Percentiles rank a stretch among this genome's conserved stretches.
These are phyloP conservation scores for Bidens hawaiensis DNA, from an alignment of 140 eudicot species.

Conservation along the genomic window DNA sequence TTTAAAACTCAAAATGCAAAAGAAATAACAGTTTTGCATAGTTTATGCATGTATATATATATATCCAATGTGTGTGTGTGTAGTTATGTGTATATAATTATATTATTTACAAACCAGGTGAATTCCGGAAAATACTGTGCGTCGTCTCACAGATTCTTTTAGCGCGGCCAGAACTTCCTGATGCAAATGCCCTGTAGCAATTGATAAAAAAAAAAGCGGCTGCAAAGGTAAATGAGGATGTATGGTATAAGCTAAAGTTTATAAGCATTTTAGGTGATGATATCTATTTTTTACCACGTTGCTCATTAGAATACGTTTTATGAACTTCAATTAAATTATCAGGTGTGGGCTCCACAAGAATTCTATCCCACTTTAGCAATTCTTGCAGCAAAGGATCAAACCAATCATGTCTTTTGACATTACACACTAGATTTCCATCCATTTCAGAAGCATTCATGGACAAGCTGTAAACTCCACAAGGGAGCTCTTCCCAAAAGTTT, in stretches of 20 bases:
- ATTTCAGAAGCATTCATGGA: conserved; percentile 25
- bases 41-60: not conserved
- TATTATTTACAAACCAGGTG: conserved; percentile 49
- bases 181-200: conserved; percentile 34
- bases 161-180: conserved; percentile 55
- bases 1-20: not conserved
- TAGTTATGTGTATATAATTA: too few species aligned
- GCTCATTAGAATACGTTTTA: conserved; percentile 8
- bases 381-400: conserved; percentile 45
- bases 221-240: not conserved
- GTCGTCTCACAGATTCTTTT: conserved; percentile 66
- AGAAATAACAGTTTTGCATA: conserved; percentile 1
- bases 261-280: conserved; percentile 12
- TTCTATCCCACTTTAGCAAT: conserved; percentile 79
- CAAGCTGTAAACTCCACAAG: conserved; percentile 86
- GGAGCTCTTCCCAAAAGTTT: conserved; percentile 88
- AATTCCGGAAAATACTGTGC: conserved; percentile 39
- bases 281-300: conserved; percentile 26
- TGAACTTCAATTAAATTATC: conserved; percentile 30
- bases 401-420: conserved; percentile 75
- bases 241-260: not conserved
- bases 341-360: conserved; percentile 52
- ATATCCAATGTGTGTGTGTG: too few species aligned
- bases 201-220: not conserved
- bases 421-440: conserved; percentile 37